Evolutionary conservation across 2,329 filamentous ascomycete genomes (phyloP), one percentile per base, ranked within the genome.

Genomic region (Mycosphaerella arachidis): DNA sequence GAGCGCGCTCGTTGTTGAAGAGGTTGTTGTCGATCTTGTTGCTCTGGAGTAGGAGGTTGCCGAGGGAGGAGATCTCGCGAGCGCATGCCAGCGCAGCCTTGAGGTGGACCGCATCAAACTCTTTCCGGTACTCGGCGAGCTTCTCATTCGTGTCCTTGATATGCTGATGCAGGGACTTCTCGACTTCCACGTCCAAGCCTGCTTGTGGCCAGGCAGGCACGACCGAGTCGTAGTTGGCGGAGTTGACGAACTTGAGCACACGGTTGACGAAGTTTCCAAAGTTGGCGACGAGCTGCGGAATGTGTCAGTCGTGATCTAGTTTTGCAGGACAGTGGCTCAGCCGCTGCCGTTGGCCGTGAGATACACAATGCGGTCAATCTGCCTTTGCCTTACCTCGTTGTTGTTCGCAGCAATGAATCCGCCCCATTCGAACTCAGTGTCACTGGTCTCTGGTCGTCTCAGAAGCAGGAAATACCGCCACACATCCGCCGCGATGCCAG

Each of bases 381-480:
- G 4, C 10, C 10, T 37, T 37, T 13, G 35, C 16, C 35, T 37
- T 7, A 43, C 40, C 40, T 94, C 90, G 71, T 89, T 92, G 80
- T 97, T 96, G 81, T 96, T 96, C 67, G 84, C 82, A 37, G 86
- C 83, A 63, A 94, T 88, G 76, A 96, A 95, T 50, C 87, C 83
- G 59, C 84, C 84, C 92, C 92, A 96, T 73, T 93, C 89, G 74
- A 96, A 96, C 71, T 96, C 90, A 0, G 91, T 89, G 72, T 97
- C 92, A 55, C 88, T 85, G 10, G 87, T 88, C 75, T 97, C 92
- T 0, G 92, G 92, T 58, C 92, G 85, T 73, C 90, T 88, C 48
- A 91, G 89, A 40, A 96, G 82, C 24, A 97, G 84, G 78, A 94
- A 96, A 77, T 93, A 96, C 66, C 92, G 83, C 91, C 92, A 97